phyloP scores from a whole-genome alignment of 179 eudicot species.

The Beta macrorhiza region DNA sequence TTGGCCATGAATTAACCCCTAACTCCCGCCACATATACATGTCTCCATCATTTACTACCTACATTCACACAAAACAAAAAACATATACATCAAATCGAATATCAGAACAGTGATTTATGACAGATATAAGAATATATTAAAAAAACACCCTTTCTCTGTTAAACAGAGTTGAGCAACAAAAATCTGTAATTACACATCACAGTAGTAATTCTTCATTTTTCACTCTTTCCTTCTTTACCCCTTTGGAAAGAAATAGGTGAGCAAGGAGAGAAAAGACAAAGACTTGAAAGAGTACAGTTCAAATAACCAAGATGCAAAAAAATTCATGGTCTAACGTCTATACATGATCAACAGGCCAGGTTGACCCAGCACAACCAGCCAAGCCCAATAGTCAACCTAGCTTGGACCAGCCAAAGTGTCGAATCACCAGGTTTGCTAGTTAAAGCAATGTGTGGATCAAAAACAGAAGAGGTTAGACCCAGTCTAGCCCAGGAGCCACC shows the following conservation, averaged over 20 bases:
- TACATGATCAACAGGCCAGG: background rate
- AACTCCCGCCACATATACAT: conserved; percentile 95
- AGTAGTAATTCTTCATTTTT: background rate
- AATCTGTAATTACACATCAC: background rate
- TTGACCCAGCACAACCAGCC: background rate
- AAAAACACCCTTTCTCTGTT: background rate
- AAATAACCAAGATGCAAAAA: background rate
- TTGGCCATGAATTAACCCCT: conserved; percentile 96
- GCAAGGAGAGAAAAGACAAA: background rate
- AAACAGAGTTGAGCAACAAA: background rate
- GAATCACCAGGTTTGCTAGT: background rate
- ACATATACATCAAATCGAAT: background rate
- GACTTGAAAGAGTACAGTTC: background rate
- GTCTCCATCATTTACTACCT: conserved; percentile 99
- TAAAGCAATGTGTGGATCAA: background rate
- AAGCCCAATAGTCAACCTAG: background rate
- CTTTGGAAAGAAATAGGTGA: background rate
- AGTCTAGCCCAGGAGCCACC: background rate
- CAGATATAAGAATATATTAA: background rate
- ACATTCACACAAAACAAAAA: conserved; percentile 18
- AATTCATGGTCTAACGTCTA: background rate
- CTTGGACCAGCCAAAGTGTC: background rate
- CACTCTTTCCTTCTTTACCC: background rate
- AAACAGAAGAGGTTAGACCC: background rate
- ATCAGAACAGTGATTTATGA: background rate